Conservation (phyloP, 441 rosid genomes). For the Aquilaria agallochum region DNA sequence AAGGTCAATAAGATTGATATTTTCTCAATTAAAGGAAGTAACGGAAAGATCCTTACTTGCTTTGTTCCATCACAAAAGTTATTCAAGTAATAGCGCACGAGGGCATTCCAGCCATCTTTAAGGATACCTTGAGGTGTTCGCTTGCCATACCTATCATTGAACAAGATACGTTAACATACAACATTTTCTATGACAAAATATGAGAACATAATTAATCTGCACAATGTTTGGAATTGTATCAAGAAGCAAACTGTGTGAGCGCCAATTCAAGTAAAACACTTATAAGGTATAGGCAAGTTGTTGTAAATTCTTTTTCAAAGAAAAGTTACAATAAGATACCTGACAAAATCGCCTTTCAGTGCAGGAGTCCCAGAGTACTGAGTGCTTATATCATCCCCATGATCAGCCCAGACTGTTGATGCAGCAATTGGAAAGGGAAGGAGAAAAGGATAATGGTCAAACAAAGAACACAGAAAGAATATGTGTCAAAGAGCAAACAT, state of each 20-base stretch:
- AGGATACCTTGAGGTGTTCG: conserved; percentile 82
- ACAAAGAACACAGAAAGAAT: conserved; percentile 7
- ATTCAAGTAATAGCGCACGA: conserved; percentile 87
- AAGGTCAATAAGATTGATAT: no score
- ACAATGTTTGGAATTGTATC: no score
- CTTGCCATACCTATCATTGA: conserved; percentile 68
- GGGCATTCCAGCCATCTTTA: conserved; percentile 81
- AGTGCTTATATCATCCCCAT: conserved; percentile 96
- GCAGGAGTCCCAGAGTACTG: conserved; percentile 99
- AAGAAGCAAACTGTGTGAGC: no score
- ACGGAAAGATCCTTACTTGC: conserved; percentile 42
- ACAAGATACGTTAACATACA: conserved; percentile 1
- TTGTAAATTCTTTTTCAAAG: no score
- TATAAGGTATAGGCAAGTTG: no score
- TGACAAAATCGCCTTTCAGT: conserved; percentile 95
- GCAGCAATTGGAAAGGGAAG: conserved; percentile 9
- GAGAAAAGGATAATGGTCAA: conserved; percentile 2
- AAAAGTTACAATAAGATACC: conserved; percentile 36
- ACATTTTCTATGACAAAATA: no score
- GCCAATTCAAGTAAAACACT: no score
- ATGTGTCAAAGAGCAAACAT: conserved; percentile 14
- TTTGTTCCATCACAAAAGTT: conserved; percentile 92
- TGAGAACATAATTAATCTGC: no score
- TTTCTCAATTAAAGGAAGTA: no score
- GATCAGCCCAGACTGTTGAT: conserved; percentile 95